Base-by-base conservation (phyloP, 106 monocot species). In the Allium fistulosum region DNA sequence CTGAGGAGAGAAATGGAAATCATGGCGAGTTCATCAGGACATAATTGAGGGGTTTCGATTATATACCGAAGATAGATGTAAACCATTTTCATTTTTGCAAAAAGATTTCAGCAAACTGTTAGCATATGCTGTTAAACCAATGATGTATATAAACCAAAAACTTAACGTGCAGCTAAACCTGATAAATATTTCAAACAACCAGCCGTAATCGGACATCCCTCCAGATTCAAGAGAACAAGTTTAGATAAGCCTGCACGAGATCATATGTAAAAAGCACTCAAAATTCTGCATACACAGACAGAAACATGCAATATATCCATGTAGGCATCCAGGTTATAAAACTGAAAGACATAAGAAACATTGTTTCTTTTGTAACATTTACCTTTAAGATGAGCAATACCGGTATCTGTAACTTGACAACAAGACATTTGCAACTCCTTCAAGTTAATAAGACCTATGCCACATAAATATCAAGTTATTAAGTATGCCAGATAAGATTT, bases 341-440 rank as follows among this genome's bases (percentile, higher is more conserved):
- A 11, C 7, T 27, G 10, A 61, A 10, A 51, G 16, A 72, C 37
- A 16, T 66, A 7, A 27, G 10, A 47, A 47, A 51, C 12, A 67
- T 6, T 48, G 10, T 57, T 10, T 27, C 59, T 52, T 2, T 49
- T 50, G 46, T n/a, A n/a, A 28, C 9, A 2, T 26, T 53, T 76
- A 93, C 99, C 99, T 85, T 74, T 83, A 51, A 99, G 68, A 81
- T 87, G 81, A 78, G 90, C 53, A 80, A 99, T 65, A n/a, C 99
- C 99, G 45, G 67, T 61, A 85, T 99, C 99, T 53, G 87, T 87
- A 59, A 99, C 79, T 76, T 72, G 87, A 65, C 80, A 87, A 59
- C 75, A 87, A 37, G 99, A 85, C 69, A 99, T 76, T 65, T 90
- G 87, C 70, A 99, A 74, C 72, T 93, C 85, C 65, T 80, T 99